phyloP scores from a whole-genome alignment of 2,329 filamentous ascomycete genomes.

The Metarhizium guizhouense region DNA sequence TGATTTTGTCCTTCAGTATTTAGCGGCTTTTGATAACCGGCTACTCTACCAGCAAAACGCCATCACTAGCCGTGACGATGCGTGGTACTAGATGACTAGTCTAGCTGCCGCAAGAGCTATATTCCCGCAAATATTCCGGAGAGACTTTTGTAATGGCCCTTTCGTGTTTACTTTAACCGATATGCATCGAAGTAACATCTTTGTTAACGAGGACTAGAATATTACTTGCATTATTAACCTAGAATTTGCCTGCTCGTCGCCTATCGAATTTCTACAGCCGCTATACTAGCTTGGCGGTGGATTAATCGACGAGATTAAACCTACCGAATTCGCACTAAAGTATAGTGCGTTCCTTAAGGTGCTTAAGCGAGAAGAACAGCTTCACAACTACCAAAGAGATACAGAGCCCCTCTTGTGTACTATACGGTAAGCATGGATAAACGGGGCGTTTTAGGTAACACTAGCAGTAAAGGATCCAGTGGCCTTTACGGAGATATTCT shows the following conservation, averaged over 20 bases:
- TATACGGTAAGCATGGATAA: conserved; percentile 9
- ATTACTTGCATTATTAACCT: conserved; percentile 22
- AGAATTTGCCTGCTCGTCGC: conserved; percentile 22
- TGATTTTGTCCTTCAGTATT: conserved; percentile 9
- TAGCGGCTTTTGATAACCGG: conserved; percentile 10
- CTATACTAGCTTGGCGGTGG: conserved; percentile 23
- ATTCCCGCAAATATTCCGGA: conserved; percentile 13
- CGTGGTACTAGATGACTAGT: conserved; percentile 10
- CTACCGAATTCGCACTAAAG: not conserved
- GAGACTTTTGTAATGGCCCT: conserved; percentile 14
- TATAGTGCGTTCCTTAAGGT: conserved; percentile 5
- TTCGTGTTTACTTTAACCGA: conserved; percentile 21
- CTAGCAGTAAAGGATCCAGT: conserved; percentile 8
- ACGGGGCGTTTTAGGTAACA: conserved; percentile 9
- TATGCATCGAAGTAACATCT: conserved; percentile 23
- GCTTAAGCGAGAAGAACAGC: conserved; percentile 4
- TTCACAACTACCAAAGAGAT: not conserved
- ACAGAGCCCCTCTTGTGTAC: conserved; percentile 7
- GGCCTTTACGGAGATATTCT: conserved; percentile 9
- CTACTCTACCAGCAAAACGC: conserved; percentile 12
- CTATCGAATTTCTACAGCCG: conserved; percentile 15
- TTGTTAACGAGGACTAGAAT: conserved; percentile 25
- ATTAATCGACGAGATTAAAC: conserved; percentile 3
- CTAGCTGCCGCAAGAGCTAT: conserved; percentile 8
- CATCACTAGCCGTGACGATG: conserved; percentile 8